These are phyloP conservation scores for Senecio squalidus DNA, from an alignment of 140 eudicot genomes.

Conservation along the genomic window DNA sequence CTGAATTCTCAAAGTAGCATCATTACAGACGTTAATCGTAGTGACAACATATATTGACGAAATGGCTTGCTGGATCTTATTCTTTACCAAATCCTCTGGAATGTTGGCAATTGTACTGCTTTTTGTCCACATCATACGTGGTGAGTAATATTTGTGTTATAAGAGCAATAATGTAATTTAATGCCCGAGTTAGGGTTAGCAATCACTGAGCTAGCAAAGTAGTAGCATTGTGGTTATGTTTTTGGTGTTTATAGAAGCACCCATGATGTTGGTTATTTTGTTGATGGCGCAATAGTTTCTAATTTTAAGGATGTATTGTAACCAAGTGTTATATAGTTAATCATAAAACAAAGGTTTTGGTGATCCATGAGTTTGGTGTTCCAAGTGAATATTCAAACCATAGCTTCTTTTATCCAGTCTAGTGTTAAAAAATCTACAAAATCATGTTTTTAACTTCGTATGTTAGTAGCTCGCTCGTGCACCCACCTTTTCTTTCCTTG, in stretches of 20 bases:
- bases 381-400: too few relatives aligned
- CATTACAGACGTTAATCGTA: background rate
- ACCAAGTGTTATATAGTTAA: too few relatives aligned
- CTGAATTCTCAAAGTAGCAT: background rate
- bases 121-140: conserved; percentile 2
- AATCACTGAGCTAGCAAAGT: conserved; percentile 1
- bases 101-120: background rate
- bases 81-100: background rate
- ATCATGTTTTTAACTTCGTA: too few relatives aligned
- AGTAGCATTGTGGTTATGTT: background rate
- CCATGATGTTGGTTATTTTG: background rate
- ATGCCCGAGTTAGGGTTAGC: background rate
- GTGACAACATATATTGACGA: background rate
- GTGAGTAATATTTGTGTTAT: conserved; percentile 12
- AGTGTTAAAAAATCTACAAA: too few relatives aligned
- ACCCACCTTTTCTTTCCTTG: too few relatives aligned
- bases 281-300: too few relatives aligned
- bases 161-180: conserved; percentile 5
- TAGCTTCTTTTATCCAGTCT: too few relatives aligned
- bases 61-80: background rate
- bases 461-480: too few relatives aligned
- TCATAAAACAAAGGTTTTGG: too few relatives aligned
- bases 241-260: background rate
- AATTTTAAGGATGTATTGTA: too few relatives aligned
- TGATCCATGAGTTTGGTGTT: too few relatives aligned